Base-by-base conservation (phyloP, 2,329 filamentous ascomycete genomes). In the Sporothrix inflata region DNA sequence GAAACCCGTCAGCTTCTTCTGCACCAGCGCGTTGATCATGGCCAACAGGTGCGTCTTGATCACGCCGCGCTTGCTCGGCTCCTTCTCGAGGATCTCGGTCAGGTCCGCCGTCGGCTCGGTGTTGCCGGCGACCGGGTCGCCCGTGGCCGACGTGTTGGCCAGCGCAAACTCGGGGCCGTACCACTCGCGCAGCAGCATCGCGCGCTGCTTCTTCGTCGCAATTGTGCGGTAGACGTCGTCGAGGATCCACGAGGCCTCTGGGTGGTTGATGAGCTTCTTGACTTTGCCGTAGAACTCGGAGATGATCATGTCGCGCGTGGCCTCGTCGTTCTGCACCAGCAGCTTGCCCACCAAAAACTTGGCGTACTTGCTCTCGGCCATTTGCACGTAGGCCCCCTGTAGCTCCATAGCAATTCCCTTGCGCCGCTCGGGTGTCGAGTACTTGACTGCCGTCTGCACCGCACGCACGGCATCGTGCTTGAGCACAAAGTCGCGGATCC, bases 391-490 rank as follows among this genome's bases (percentile, higher is more conserved):
- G 76, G 91, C 91, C 21, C 94, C 94, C 81, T 92, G 90, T 71
- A 99, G 86, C 81, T 99, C 96, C 73, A 85, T 86, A 9, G 94
- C 94, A 78, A 99, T 98, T 83, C 91, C 89, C 81, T 91, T 93
- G 79, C 93, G 89, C 83, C 98, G 94, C 74, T 92, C 91, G 71
- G 90, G 86, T 61, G 91, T 97, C 65, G 94, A 92, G 82, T 99
- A 99, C 82, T 99, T 99, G 83, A 99, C 89, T 49, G 95, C 96
- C 14, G 94, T 98, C 84, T 99, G 96, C 34, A 99, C 92, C 55
- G 97, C 94, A 76, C 96, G 89, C n/a, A 97, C 95, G 47, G 94
- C 93, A 80, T 99, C 96, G 81, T 99, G 96, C 88, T 99, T 99
- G 84, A 99, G 92, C 24, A 98, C 95, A 76, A 98, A 97, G 74